Conservation (phyloP, 768 basidiomycete genomes). For the Wakefieldia striispora region DNA sequence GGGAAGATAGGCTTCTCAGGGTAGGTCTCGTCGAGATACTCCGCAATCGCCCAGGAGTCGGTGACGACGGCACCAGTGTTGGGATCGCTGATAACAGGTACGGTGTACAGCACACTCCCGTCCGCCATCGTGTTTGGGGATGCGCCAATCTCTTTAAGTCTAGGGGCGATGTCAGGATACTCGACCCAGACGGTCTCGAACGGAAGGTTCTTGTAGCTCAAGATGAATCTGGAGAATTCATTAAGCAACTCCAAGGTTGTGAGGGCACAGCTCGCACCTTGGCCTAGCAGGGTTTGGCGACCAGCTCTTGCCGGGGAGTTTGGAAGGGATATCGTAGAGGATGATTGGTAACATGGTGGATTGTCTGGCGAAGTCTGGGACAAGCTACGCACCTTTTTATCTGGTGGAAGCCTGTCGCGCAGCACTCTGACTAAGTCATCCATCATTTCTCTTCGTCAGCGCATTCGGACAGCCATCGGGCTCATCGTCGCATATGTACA, state of each 20-base stretch:
- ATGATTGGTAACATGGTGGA: conserved; percentile 26
- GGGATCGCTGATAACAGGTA: conserved; percentile 36
- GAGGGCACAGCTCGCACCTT: conserved; percentile 22
- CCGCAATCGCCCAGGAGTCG: conserved; percentile 33
- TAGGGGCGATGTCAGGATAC: conserved; percentile 30
- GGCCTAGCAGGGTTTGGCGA: conserved; percentile 40
- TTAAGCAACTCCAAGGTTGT: not conserved
- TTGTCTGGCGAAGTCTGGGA: not conserved
- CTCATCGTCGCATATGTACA: too few species aligned
- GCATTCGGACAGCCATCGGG: too few species aligned
- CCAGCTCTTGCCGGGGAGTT: conserved; percentile 29
- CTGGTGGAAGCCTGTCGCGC: too few species aligned
- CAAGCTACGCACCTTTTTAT: not conserved
- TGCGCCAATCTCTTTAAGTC: conserved; percentile 26
- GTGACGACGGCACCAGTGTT: conserved; percentile 27
- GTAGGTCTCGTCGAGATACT: conserved; percentile 37
- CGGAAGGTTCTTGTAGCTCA: conserved; percentile 33
- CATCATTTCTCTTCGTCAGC: too few species aligned
- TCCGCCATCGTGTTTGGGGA: conserved; percentile 14
- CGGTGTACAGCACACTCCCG: conserved; percentile 26
- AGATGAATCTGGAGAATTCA: conserved; percentile 22
- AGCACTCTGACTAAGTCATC: too few species aligned
- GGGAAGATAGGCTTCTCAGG: conserved; percentile 32
- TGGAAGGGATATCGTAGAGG: conserved; percentile 38
- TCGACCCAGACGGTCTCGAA: conserved; percentile 36